A percentile compares a stretch with the other conserved stretches of the same genome.
These are phyloP conservation scores for Pelargonium australe DNA, from an alignment of 441 rosid species.

Conservation along the genomic window DNA sequence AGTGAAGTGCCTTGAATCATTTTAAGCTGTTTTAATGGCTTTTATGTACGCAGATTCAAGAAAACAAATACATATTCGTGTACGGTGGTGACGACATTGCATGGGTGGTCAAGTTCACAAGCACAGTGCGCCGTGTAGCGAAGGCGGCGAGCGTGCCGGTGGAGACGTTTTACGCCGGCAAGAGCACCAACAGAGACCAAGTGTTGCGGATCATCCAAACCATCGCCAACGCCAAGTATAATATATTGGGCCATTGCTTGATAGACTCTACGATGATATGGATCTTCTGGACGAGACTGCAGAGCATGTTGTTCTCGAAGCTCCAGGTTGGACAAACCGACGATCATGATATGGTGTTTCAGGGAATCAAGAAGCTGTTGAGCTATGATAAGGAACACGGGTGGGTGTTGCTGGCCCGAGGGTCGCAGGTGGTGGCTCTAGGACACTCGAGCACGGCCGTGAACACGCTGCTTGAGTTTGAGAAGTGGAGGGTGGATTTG, in stretches of 20 bases:
- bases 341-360: constrained; percentile 48
- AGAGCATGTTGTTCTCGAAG: constrained; percentile 61
- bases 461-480: constrained; percentile 37
- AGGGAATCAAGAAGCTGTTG: constrained; percentile 51
- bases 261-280: constrained; percentile 40
- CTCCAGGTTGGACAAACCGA: constrained; percentile 51
- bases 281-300: constrained; percentile 64
- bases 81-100: constrained; percentile 59
- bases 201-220: constrained; percentile 24
- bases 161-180: constrained; percentile 60
- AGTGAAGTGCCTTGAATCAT: too few relatives aligned
- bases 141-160: constrained; percentile 32
- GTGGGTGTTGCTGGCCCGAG: constrained; percentile 55
- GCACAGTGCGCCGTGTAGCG: constrained; percentile 29
- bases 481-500: constrained; percentile 41
- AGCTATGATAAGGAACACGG: constrained; percentile 49
- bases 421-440: constrained; percentile 34
- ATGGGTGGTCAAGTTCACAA: constrained; percentile 50
- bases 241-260: too few relatives aligned
- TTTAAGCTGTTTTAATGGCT: too few relatives aligned
- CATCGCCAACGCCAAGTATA: too few relatives aligned
- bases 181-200: constrained; percentile 47
- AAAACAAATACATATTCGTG: constrained; percentile 54
- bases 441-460: constrained; percentile 40
- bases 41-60: constrained; percentile 36